Percentiles rank a stretch among this genome's conserved stretches.
Conservation (phyloP, 2,329 filamentous ascomycete species). For the Botryotinia convoluta region DNA sequence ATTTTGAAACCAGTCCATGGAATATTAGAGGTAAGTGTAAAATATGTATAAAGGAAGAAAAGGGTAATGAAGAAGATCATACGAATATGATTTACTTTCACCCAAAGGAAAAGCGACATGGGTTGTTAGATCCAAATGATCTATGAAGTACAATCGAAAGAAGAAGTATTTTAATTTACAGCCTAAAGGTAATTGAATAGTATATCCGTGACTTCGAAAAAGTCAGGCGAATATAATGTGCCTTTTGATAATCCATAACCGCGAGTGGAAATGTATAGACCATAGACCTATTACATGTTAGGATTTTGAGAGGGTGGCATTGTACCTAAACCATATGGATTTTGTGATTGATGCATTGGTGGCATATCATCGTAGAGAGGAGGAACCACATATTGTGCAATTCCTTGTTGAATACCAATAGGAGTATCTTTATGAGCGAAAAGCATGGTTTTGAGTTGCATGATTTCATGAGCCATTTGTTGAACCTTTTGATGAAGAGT, state of each 20-base stretch:
- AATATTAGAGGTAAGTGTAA: not conserved
- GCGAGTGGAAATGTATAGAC: not conserved
- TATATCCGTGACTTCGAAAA: not conserved
- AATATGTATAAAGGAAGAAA: not conserved
- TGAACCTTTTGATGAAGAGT: constrained; percentile 79
- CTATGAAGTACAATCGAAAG: not conserved
- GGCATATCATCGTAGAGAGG: not conserved
- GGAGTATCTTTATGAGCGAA: constrained; percentile 96
- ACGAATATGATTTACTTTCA: not conserved
- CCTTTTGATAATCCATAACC: not conserved
- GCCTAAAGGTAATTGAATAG: not conserved
- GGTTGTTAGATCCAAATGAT: not conserved
- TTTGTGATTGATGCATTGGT: constrained; percentile 1
- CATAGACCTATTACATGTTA: not conserved
- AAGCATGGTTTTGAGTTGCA: constrained; percentile 88
- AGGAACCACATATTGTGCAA: constrained; percentile 9
- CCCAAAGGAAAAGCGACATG: not conserved
- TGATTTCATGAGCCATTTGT: constrained; percentile 84
- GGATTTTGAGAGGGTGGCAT: constrained; percentile 8
- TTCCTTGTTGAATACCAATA: constrained; percentile 80
- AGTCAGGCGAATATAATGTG: not conserved
- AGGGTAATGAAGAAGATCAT: not conserved
- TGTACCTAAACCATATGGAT: constrained; percentile 16
- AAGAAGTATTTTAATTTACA: constrained; percentile 3
- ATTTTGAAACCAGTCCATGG: not conserved